Evolutionary conservation across 306 rosid genomes (phyloP).

Genomic region (Senna siamea): DNA sequence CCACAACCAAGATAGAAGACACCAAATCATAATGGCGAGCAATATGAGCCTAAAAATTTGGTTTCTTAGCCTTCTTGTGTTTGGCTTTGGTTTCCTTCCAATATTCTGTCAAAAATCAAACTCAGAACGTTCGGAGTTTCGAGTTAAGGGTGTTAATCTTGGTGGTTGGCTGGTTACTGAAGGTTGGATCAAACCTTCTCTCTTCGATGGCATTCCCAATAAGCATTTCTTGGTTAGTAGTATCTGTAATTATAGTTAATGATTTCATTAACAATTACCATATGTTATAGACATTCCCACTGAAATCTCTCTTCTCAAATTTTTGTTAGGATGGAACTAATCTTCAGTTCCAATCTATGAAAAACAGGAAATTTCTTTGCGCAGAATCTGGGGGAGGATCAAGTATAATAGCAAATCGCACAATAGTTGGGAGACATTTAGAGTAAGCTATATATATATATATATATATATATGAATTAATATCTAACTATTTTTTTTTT

Average conservation of each 20-base stretch:
- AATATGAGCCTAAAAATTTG: no score
- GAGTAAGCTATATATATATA: no score
- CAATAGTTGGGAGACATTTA: slow-evolving; percentile 75
- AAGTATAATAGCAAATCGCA: slow-evolving; percentile 67
- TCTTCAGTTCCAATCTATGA: slow-evolving; percentile 62
- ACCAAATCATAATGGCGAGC: no score
- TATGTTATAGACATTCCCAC: neutral
- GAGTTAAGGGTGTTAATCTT: slow-evolving; percentile 63
- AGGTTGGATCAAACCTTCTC: slow-evolving; percentile 91
- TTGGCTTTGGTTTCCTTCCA: no score
- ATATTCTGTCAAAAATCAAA: no score
- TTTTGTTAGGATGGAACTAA: slow-evolving; percentile 65
- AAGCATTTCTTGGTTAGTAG: slow-evolving; percentile 71
- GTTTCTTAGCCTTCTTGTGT: no score
- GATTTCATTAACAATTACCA: neutral
- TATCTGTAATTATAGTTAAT: neutral
- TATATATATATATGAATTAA: no score
- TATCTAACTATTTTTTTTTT: no score
- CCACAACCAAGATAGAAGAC: no score
- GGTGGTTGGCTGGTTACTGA: slow-evolving; percentile 89
- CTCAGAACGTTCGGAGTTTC: neutral
- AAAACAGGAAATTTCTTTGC: slow-evolving; percentile 47
- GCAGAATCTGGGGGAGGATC: slow-evolving; percentile 79
- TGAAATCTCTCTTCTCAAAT: neutral
- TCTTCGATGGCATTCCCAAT: slow-evolving; percentile 75